A percentile compares a stretch with the other conserved stretches of the same genome.
phyloP scores from a whole-genome alignment of 164 flowering plant genomes.

The Malania oleifera region DNA sequence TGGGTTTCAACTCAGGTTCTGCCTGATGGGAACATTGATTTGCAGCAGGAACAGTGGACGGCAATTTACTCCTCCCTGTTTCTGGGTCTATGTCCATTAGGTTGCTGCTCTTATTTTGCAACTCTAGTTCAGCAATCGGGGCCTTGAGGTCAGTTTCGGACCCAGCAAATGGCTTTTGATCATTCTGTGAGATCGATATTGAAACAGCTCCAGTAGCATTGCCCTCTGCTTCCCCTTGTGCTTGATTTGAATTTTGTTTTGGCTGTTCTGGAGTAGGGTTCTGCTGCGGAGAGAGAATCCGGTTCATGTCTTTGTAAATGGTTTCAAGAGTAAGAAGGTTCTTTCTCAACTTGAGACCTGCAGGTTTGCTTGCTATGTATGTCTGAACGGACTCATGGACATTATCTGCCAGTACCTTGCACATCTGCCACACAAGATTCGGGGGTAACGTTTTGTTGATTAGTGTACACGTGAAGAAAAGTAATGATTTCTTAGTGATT shows the following conservation, averaged over 20 bases:
- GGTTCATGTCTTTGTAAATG: slow-evolving; percentile 28
- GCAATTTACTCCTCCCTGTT: background rate
- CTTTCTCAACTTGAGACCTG: slow-evolving; percentile 28
- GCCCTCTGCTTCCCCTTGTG: slow-evolving; percentile 7
- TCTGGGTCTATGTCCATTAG: background rate
- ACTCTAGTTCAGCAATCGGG: slow-evolving; percentile 9
- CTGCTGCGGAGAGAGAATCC: slow-evolving; percentile 30
- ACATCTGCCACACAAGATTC: slow-evolving; percentile 36
- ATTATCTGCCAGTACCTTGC: slow-evolving; percentile 38
- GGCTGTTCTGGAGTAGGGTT: slow-evolving; percentile 9
- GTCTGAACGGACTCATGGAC: slow-evolving; percentile 37
- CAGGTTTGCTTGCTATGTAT: slow-evolving; percentile 23
- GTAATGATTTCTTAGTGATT: too few species aligned
- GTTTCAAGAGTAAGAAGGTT: slow-evolving; percentile 34
- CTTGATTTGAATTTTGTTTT: slow-evolving; percentile 1
- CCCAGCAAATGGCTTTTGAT: background rate
- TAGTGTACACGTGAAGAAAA: background rate
- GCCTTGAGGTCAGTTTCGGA: slow-evolving; percentile 7
- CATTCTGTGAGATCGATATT: background rate
- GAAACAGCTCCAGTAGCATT: slow-evolving; percentile 6
- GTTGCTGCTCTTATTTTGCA: background rate
- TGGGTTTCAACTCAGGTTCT: background rate
- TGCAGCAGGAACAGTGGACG: slow-evolving; percentile 6
- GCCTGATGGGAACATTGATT: background rate
- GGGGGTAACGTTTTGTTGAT: background rate